Evolutionary conservation across 2,329 filamentous ascomycete species (phyloP), one percentile per base, ranked within the genome.

Genomic region (Ophiostoma himal-ulmi): DNA sequence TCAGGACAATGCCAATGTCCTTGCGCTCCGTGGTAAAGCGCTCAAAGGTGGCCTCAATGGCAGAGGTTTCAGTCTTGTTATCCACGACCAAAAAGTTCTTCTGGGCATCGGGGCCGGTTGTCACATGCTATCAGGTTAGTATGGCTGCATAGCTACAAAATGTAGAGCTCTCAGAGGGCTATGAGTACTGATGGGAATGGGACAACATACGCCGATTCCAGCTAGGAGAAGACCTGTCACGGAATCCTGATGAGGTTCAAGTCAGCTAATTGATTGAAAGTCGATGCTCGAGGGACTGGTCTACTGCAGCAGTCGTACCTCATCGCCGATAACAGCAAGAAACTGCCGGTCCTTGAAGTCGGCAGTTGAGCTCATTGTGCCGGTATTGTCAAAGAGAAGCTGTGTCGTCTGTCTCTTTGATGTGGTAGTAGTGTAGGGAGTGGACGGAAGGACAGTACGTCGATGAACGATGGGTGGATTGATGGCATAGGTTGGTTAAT

Each of bases 21-120:
- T 98, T 98, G 78, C 95, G 86, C 80, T 95, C 87, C 70, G 88
- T 88, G 10, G 93, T 97, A 80, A 97, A 98, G 75, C 86, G 86
- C 74, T 96, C 91, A 79, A 99, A 99, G 11, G 94, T 91, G 48
- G 89, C 87, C 81, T 98, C 95, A 77, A 99, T 97, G 71, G 91
- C 84, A 3, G 91, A 83, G 69, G 86, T 95, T 75, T 97, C 93
- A 52, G 94, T 99, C 85, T 98, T 98, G 78, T 81, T 83, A 80
- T 99, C 94, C 73, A 99, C 95, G 70, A 99, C 93, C 11, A 99
- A 88, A 83, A 97, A 99, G 85, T 99, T 99, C 84, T 97, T 96
- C 79, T 97, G 91, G 54, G 91, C 87, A 78, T 96, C 93, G 64
- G 94, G 92, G 7, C 92, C 91, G 69, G 90, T 86, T 20, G 93